Base-by-base conservation (phyloP, 176 grass and related monocot species). In the Puya raimondii region DNA sequence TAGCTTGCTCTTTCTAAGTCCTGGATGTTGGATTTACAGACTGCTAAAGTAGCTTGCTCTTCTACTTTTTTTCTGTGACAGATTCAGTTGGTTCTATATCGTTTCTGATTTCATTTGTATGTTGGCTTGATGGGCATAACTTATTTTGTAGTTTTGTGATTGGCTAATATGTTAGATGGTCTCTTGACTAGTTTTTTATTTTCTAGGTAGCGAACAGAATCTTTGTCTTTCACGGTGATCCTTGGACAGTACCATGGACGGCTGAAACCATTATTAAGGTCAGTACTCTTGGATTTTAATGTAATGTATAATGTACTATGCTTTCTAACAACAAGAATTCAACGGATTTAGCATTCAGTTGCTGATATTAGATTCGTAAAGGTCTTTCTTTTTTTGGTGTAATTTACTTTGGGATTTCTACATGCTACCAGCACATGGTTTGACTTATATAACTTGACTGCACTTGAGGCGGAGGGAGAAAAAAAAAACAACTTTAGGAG, bases 201-300 rank as follows among this genome's bases (percentile, higher is more conserved):
- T 73, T 73, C 50, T 63, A 81, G 79, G 64, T 81, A 74, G 79
- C 68, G 50, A 27, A 17, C 50, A 80, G 8, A 54, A 67, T 81
- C 68, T 80, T 78, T 23, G 67, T 50, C 78, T 78, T 95, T 63
- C 78, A 76, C 74, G 78, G 21, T 47, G 53, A 80, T 65, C 67
- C 71, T 53, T 95, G 91, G 91, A 50, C 70, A 8, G 87, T 90
- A 80, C 87, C 84, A 65, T 95, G 87, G 91, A 90, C 84, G 25
- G 86, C 83, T 22, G 61, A 87, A 87, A 90, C 84, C 70, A 90
- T 95, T 85, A 74, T 85, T 70, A 86, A 95, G 87, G 91, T 90
- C 75, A 58, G 25, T 69, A 23, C n/a, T 72, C 17, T 66, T 49
- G 50, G 58, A 51, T 12, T 10, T 8, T 49, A 42, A 69, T 20